Evolutionary conservation across 2,329 filamentous ascomycete genomes (phyloP), one percentile per base, ranked within the genome.

Genomic region (Cladosporium austrohemisphaericum): DNA sequence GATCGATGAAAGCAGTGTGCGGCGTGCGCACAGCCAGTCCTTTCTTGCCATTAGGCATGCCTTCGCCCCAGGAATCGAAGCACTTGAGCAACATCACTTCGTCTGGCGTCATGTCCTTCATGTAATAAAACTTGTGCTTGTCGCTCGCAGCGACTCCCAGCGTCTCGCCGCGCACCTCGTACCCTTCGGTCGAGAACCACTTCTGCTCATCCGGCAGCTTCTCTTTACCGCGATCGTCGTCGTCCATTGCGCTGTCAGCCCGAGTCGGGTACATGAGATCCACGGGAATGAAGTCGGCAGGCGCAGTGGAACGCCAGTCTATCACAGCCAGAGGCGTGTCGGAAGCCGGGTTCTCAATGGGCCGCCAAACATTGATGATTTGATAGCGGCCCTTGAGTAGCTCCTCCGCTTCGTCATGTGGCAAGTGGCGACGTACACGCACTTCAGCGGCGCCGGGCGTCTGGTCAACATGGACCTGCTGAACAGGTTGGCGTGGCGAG

Each of bases 1-100:
- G 84, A 65, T 95, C 86, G 31, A 77, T 73, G 68, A 95, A 96
- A 1, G 89, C 89, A 8, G 84, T 84, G 69, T 94, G 88, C 11
- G 88, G 83, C 25, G 72, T 74, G 38, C 71, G 58, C 3, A 73
- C 60, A 10, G 71, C 71, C 4, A 73, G 46, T 0, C 71, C 70
- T 31, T 67, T 54, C 46, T 57, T 63, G 1, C 70, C 62, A 41
- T 58, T 56, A 13, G 64, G 62, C 65, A 69, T 65, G 3, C 69
- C 70, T 44, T 73, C 66, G 4, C 72, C 72, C 28, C 59, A 63
- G 8, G 66, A 71, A 52, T 75, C 72, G 53, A 71, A 75, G 54
- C 72, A 75, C 64, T 75, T 79, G 53, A 79, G 66, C 50, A 79
- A 62, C 67, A 78, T 70, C 0, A 74, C 74, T 60, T 79, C 76